Evolutionary conservation across 495 filamentous ascomycete genomes (phyloP).

Genomic region (Penicillium macrosclerotiorum): DNA sequence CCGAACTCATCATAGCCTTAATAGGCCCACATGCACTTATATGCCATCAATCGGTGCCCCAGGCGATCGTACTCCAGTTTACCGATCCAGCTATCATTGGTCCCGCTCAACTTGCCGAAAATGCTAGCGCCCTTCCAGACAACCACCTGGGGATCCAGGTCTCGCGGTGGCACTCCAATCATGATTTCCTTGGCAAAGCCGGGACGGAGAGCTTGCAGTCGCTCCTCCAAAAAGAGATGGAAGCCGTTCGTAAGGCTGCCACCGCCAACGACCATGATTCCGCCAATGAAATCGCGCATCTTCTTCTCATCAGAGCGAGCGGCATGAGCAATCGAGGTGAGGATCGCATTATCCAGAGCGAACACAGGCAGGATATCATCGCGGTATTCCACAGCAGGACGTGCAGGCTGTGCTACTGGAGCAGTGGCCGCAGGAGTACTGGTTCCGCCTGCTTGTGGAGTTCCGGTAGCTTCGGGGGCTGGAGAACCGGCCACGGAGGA

Average conservation of each 20-base stretch:
- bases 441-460: constrained; percentile 58
- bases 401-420: constrained; percentile 25
- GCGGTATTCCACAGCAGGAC: constrained; percentile 58
- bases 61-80: constrained; percentile 84
- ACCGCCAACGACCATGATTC: constrained; percentile 94
- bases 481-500: constrained; percentile 87
- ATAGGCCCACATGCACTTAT: constrained; percentile 86
- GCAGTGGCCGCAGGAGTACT: constrained; percentile 30
- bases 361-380: constrained; percentile 79
- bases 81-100: constrained; percentile 94
- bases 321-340: constrained; percentile 82
- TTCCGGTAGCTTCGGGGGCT: constrained; percentile 67
- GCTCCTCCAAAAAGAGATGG: constrained; percentile 74
- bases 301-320: constrained; percentile 88
- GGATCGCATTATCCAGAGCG: constrained; percentile 83
- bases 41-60: constrained; percentile 72
- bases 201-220: constrained; percentile 65
- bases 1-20: constrained; percentile 26
- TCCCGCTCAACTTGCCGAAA: constrained; percentile 82
- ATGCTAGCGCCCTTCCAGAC: constrained; percentile 98
- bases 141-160: constrained; percentile 92
- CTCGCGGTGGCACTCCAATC: constrained; percentile 81
- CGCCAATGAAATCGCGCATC: constrained; percentile 83
- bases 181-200: constrained; percentile 78
- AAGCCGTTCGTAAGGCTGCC: constrained; percentile 78